Percentiles rank a stretch among this genome's conserved stretches.
phyloP scores from a whole-genome alignment of 2,329 filamentous ascomycete genomes.

The Beauveria scarabaeidicola region DNA sequence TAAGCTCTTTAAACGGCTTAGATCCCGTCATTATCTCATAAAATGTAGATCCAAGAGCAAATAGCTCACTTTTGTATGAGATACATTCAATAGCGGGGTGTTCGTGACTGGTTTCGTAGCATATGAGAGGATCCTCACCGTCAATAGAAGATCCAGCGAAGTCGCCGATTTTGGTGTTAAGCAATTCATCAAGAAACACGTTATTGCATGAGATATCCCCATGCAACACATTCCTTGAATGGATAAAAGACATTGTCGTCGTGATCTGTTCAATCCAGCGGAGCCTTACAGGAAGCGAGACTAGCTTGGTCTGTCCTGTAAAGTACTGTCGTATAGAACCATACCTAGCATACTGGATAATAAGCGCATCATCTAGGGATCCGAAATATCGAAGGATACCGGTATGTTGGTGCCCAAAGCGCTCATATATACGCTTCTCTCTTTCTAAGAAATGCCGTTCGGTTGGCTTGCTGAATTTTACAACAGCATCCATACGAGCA shows the following conservation, averaged over 20 bases:
- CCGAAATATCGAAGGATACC: too few species aligned
- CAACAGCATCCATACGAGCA: too few species aligned
- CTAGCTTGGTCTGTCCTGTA: too few species aligned
- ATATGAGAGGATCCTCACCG: background rate
- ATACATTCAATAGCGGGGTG: too few species aligned
- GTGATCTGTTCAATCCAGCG: background rate
- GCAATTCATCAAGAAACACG: slow-evolving; percentile 4
- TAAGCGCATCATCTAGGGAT: too few species aligned
- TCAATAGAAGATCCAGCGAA: slow-evolving; percentile 12
- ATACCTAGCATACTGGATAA: too few species aligned
- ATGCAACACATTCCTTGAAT: slow-evolving; percentile 3
- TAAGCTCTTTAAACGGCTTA: background rate
- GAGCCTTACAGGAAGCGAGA: too few species aligned
- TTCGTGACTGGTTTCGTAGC: slow-evolving; percentile 9
- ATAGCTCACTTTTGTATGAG: slow-evolving; percentile 1
- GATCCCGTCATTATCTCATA: slow-evolving; percentile 4
- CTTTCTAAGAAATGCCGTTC: too few species aligned
- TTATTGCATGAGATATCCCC: slow-evolving; percentile 12
- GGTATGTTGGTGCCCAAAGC: too few species aligned
- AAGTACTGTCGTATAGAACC: too few species aligned
- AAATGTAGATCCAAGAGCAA: slow-evolving; percentile 8
- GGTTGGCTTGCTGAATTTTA: too few species aligned
- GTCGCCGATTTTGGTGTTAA: slow-evolving; percentile 7
- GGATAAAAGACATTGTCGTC: background rate
- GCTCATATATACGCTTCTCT: too few species aligned